Base-by-base conservation (phyloP, 2,329 filamentous ascomycete genomes). In the Aspergillus fumigatus region DNA sequence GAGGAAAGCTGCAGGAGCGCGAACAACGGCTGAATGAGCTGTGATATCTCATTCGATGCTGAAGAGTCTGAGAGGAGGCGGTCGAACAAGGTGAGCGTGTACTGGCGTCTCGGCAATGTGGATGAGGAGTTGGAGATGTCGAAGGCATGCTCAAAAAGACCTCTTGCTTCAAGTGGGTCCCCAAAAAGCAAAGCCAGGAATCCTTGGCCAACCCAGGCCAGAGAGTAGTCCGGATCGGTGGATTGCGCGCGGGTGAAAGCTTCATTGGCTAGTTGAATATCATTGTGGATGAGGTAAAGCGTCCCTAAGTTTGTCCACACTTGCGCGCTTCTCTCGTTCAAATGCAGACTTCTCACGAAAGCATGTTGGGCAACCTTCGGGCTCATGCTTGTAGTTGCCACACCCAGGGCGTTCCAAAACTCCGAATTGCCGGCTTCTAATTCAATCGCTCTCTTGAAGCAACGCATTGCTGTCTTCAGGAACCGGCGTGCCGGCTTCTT, bases 391-490 rank as follows among this genome's bases (percentile, higher is more conserved):
- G 90, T 92, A 2, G 94, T 97, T 26, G 90, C 91, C 3, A 97
- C 90, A 51, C 93, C 94, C 2, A 99, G 81, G 0, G 94, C 88
- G 69, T 97, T 97, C 94, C 94, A 99, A 72, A 97, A 97, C 64
- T 97, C 93, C 0, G 90, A 80, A 69, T 97, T 99, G 52, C 92
- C 90, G 6, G 92, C 89, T 73, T 99, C 95, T 1, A 97, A 81
- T 74, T 97, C 94, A 62, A 99, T 99, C 1, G 94, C 90, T 48
- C 90, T 84, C 76, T 99, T 99, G 82, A 99, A 97, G 66, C 90
- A 94, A 54, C 87, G 84, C 61, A 97, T 88, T 1, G 94, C 84
- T 6, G 92, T 87, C 71, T 88, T 92, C 49, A 94, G 79, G 63
- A 91, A 92, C 19, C 63, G 82, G 82, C 67, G 85, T 82, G 19